These are phyloP conservation scores for Cyclocybe aegerita DNA, from an alignment of 768 basidiomycete species.

Conservation along the genomic window DNA sequence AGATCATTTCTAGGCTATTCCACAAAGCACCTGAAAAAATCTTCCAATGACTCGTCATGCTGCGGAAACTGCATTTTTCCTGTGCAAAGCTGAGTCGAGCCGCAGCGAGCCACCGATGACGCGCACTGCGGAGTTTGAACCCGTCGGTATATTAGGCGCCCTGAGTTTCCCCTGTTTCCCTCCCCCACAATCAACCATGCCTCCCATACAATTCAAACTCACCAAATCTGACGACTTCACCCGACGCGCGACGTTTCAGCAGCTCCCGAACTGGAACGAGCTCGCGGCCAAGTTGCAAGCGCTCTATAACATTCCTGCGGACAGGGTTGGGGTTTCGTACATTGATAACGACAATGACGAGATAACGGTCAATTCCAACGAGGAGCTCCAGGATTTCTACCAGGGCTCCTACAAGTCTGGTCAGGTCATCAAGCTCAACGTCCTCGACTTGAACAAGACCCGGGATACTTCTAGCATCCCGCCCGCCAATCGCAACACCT, in stretches of 20 bases:
- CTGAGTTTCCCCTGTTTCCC: slow-evolving; percentile 7
- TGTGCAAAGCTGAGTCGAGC: not conserved
- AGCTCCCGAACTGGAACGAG: slow-evolving; percentile 52
- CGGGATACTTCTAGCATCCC: slow-evolving; percentile 29
- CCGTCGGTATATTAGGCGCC: slow-evolving; percentile 8
- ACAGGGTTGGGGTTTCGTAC: slow-evolving; percentile 68
- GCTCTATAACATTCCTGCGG: slow-evolving; percentile 52
- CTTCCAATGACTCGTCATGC: no score
- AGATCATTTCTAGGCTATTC: no score
- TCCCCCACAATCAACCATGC: slow-evolving; percentile 33
- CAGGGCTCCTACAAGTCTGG: slow-evolving; percentile 27
- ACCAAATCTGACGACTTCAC: slow-evolving; percentile 53
- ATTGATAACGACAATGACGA: slow-evolving; percentile 72
- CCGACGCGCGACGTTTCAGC: slow-evolving; percentile 56
- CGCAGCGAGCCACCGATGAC: slow-evolving; percentile 4
- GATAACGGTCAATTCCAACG: slow-evolving; percentile 74
- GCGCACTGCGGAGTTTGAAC: slow-evolving; percentile 46
- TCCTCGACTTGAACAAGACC: slow-evolving; percentile 55
- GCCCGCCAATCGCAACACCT: slow-evolving; percentile 53
- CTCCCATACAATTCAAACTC: slow-evolving; percentile 65
- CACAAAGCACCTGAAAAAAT: no score
- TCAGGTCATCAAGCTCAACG: slow-evolving; percentile 54
- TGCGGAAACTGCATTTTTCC: not conserved
- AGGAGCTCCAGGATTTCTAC: slow-evolving; percentile 78
- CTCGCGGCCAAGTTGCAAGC: slow-evolving; percentile 56